Percentiles rank a stretch among this genome's conserved stretches.
Conservation (phyloP, 2,329 filamentous ascomycete genomes). For the Incumbomyces lentus region DNA sequence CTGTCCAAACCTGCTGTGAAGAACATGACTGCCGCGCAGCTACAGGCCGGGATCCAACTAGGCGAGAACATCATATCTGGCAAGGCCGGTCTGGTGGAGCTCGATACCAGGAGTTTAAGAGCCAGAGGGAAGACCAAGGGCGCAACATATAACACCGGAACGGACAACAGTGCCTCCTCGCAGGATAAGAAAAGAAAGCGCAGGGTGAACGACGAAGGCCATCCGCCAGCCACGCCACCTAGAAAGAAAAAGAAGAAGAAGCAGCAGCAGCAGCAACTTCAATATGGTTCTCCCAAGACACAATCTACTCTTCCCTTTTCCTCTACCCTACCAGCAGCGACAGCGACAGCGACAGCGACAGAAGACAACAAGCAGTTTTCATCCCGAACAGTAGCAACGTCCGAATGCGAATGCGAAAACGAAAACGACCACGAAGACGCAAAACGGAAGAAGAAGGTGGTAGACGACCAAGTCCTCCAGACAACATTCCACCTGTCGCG, state of each 20-base stretch:
- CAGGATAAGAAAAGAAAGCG: not conserved
- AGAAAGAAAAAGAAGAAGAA: conserved; percentile 1
- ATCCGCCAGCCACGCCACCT: not conserved
- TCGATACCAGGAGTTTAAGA: conserved; percentile 32
- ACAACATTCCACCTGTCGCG: not conserved
- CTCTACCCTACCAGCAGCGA: too few relatives aligned
- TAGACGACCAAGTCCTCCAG: not conserved
- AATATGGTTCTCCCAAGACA: not conserved
- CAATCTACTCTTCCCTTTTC: conserved; percentile 14
- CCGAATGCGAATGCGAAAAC: not conserved
- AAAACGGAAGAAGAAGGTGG: not conserved
- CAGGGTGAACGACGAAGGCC: too few relatives aligned
- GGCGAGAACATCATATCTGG: conserved; percentile 30
- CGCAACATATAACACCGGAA: not conserved
- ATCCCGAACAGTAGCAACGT: conserved; percentile 15
- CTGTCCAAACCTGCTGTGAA: conserved; percentile 33
- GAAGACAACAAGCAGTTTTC: conserved; percentile 5
- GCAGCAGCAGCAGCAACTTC: too few relatives aligned
- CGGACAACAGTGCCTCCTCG: not conserved
- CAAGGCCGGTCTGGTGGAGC: conserved; percentile 27
- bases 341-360: not conserved
- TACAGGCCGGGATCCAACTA: conserved; percentile 29
- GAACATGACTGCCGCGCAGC: conserved; percentile 32
- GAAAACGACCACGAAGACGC: not conserved
- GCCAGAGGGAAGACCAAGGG: conserved; percentile 27